phyloP scores from a whole-genome alignment of 2,329 filamentous ascomycete species.

The Incumbomyces delicatus region DNA sequence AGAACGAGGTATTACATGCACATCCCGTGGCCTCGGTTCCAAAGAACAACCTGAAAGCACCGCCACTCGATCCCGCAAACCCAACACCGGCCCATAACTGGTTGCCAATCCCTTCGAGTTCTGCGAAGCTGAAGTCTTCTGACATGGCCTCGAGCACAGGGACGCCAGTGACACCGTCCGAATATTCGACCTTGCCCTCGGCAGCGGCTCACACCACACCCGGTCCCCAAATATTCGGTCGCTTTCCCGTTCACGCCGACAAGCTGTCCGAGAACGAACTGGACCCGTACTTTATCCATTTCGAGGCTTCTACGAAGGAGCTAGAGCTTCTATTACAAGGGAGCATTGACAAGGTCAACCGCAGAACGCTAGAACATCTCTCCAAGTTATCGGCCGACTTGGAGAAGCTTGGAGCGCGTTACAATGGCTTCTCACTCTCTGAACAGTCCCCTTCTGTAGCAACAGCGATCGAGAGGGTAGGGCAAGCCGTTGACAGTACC shows the following conservation, averaged over 20 bases:
- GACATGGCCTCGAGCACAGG: conserved; percentile 38
- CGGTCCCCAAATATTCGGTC: conserved; percentile 57
- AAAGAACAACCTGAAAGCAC: conserved; percentile 87
- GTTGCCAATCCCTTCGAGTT: conserved; percentile 74
- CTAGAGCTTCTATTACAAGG: conserved; percentile 80
- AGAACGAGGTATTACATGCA: conserved; percentile 92
- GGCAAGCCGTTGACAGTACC: conserved; percentile 88
- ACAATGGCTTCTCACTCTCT: conserved; percentile 92
- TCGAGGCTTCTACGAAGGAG: conserved; percentile 84
- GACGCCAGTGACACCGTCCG: conserved; percentile 46
- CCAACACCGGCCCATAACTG: conserved; percentile 77
- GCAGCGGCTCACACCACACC: conserved; percentile 48
- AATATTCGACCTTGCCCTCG: conserved; percentile 40
- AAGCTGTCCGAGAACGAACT: conserved; percentile 78
- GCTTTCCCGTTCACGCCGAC: conserved; percentile 72
- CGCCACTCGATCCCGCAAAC: conserved; percentile 91
- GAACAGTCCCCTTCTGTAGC: conserved; percentile 83
- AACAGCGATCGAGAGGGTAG: conserved; percentile 84
- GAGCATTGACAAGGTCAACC: conserved; percentile 93
- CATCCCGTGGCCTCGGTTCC: conserved; percentile 84
- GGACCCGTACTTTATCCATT: conserved; percentile 91
- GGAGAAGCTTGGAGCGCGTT: conserved; percentile 86
- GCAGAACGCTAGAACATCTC: conserved; percentile 75
- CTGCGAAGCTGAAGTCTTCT: conserved; percentile 65
- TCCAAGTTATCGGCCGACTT: conserved; percentile 76